phyloP scores from a whole-genome alignment of 352 stramenopile genomes.

The Phytophthora crassamura region DNA sequence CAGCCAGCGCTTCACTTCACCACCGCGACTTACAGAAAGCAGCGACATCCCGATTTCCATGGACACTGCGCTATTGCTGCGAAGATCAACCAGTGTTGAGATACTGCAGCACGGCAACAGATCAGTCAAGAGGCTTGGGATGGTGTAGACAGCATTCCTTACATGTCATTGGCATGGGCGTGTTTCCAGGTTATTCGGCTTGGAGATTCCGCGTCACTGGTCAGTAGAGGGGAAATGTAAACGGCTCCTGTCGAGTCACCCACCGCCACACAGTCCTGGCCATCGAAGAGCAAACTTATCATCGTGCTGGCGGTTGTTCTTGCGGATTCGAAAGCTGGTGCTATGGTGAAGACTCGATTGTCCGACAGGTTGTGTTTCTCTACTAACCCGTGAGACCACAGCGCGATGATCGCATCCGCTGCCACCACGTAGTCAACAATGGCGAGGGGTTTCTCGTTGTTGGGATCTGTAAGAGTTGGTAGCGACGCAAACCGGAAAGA shows the following conservation, averaged over 20 bases:
- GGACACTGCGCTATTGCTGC: neutral
- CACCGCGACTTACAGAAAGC: conserved; percentile 42
- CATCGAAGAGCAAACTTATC: conserved; percentile 18
- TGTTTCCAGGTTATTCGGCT: conserved; percentile 23
- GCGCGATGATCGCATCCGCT: conserved; percentile 30
- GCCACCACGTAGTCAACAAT: conserved; percentile 34
- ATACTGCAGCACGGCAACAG: conserved; percentile 15
- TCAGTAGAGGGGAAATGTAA: conserved; percentile 17
- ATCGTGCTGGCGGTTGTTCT: conserved; percentile 25
- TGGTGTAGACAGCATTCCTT: neutral
- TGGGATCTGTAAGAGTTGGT: conserved; percentile 1
- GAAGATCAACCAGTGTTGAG: conserved; percentile 21
- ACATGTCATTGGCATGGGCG: conserved; percentile 37
- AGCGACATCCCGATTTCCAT: conserved; percentile 12
- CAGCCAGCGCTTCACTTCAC: conserved; percentile 59
- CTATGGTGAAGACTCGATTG: conserved; percentile 38
- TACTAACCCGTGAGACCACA: conserved; percentile 45
- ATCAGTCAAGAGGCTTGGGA: conserved; percentile 1
- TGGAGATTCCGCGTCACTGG: neutral
- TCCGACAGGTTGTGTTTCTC: conserved; percentile 39
- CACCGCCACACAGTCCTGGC: conserved; percentile 14
- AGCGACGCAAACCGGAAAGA: conserved; percentile 30
- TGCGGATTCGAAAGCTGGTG: conserved; percentile 16
- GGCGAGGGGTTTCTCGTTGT: neutral
- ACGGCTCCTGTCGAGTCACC: conserved; percentile 31